A percentile compares a stretch with the other conserved stretches of the same genome.
Evolutionary conservation across 2,329 filamentous ascomycete species (phyloP).

Genomic region (Apiospora malaysiana): DNA sequence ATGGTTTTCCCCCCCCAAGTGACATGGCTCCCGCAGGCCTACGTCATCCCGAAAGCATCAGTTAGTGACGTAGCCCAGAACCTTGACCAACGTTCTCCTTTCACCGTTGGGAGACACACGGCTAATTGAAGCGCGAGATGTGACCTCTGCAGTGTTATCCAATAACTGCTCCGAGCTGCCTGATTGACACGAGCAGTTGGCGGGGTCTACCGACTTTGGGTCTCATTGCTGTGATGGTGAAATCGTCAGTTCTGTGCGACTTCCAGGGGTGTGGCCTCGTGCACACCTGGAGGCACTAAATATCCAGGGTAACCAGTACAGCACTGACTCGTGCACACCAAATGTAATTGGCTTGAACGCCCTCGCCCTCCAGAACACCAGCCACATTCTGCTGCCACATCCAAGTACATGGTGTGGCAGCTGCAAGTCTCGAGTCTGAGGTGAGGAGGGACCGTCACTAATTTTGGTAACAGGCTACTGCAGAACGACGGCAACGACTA

Average conservation of each 20-base stretch:
- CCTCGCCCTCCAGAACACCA: neutral
- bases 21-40: constrained; percentile 11
- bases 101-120: neutral
- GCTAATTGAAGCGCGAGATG: neutral
- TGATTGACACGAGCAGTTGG: neutral
- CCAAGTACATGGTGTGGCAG: neutral
- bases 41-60: constrained; percentile 18
- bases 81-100: neutral
- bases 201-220: neutral
- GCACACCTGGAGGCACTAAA: neutral
- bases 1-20: neutral
- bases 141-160: neutral
- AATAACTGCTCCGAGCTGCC: neutral
- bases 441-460: too few relatives aligned
- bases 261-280: neutral
- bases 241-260: neutral
- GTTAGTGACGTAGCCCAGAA: constrained; percentile 14
- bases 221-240: neutral
- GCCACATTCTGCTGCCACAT: constrained; percentile 11
- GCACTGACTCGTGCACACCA: neutral
- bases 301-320: neutral
- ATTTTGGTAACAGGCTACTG: too few relatives aligned
- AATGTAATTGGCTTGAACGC: neutral
- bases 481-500: neutral
- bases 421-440: neutral